phyloP scores from a whole-genome alignment of 2,329 filamentous ascomycete species.

The Parasarocladium wereldwijsianum region DNA sequence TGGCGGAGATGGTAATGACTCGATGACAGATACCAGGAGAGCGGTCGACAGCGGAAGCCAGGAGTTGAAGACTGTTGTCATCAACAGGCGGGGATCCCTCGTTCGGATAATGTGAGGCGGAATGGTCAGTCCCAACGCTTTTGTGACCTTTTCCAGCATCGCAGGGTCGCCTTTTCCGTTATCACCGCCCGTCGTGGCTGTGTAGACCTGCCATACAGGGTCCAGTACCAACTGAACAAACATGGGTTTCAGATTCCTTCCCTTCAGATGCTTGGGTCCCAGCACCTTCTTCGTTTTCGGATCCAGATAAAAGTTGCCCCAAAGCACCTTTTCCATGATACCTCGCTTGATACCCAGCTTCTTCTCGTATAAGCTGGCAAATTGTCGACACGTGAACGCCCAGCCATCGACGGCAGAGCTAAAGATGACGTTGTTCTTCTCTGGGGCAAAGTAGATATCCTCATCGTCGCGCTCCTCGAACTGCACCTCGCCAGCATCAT shows the following conservation, averaged over 20 bases:
- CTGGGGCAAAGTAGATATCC: conserved; percentile 93
- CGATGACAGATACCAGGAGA: conserved; percentile 81
- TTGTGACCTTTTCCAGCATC: conserved; percentile 86
- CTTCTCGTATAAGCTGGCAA: conserved; percentile 85
- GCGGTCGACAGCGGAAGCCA: conserved; percentile 93
- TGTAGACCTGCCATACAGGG: conserved; percentile 90
- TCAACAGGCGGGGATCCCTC: conserved; percentile 65
- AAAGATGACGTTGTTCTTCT: conserved; percentile 98
- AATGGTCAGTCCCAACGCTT: conserved; percentile 72
- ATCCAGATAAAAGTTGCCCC: conserved; percentile 94
- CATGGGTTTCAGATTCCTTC: conserved; percentile 82
- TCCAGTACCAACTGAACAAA: conserved; percentile 95
- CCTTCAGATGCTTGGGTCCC: conserved; percentile 82
- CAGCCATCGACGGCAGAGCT: conserved; percentile 97
- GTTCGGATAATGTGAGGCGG: conserved; percentile 74
- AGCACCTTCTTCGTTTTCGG: conserved; percentile 93
- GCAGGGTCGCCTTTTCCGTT: conserved; percentile 70
- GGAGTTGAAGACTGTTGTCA: conserved; percentile 73
- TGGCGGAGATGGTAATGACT: conserved; percentile 76
- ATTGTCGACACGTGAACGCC: conserved; percentile 94
- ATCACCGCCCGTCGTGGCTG: conserved; percentile 72
- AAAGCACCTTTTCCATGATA: conserved; percentile 81
- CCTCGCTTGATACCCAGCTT: conserved; percentile 89
- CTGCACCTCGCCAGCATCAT: conserved; percentile 43
- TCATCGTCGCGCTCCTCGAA: conserved; percentile 92